Base-by-base conservation (phyloP, 768 basidiomycete species). In the Kwoniella sp. region DNA sequence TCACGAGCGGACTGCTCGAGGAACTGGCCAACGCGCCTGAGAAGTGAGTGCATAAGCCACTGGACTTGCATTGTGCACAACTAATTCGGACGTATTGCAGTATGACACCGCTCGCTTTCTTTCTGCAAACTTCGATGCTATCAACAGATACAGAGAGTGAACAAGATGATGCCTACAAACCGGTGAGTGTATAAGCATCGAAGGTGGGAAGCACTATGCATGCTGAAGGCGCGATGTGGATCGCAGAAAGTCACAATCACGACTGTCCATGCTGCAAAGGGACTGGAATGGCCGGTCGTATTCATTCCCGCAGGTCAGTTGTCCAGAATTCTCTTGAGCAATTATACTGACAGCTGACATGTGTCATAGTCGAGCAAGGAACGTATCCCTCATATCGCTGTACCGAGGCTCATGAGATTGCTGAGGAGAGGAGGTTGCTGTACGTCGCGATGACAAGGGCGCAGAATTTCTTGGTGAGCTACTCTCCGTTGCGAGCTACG, bases 391-490 rank as follows among this genome's bases (percentile, higher is more conserved):
- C 89, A 61, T 86, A 87, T 74, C 85, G 89, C 8, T 75, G 76
- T 34, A 70, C 69, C 1, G 77, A 77, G 45, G 82, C 87, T 2
- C 87, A 90, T 20, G 89, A 92, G 73, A 76, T 86, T 2, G 87
- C 88, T n/a, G 92, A 93, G 82, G 91, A 93, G 80, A 83, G 92
- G 61, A 89, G 92, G 13, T 80, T 94, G 61, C 85, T 93, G 17
- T 94, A 93, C 73, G 92, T 94, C 8, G 92, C 90, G 0, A 92
- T 90, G 80, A 94, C 92, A 4, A 86, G 92, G 11, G 92, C 92
- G 0, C 89, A 93, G 74, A 83, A 83, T 12, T 83, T 91, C 8
- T 81, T 91, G 73, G 83, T 82, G 38, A 67, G 76, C 67, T 11
- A 26, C 11, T 11, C n/a, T n/a, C n/a, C n/a, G n/a, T n/a, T n/a